phyloP scores from a whole-genome alignment of 148 eudicot species.

The Rheum nobile region DNA sequence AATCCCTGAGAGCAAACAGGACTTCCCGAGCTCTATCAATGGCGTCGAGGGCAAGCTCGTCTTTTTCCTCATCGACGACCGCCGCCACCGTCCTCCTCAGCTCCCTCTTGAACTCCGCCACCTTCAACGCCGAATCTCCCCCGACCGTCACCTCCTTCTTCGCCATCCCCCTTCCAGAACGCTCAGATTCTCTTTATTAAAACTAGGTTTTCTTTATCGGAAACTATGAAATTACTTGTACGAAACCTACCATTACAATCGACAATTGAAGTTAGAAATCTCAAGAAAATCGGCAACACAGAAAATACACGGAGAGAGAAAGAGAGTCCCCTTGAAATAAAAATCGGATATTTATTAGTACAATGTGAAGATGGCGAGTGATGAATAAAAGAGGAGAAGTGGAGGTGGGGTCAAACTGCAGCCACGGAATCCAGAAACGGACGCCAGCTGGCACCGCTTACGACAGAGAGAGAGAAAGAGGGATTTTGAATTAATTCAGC shows the following conservation, averaged over 20 bases:
- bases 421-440: not conserved
- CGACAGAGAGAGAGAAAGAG: not conserved
- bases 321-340: not conserved
- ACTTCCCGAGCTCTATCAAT: slow-evolving; percentile 55
- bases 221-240: not conserved
- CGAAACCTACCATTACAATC: not conserved
- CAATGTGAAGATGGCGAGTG: not conserved
- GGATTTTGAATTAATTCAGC: too few species aligned
- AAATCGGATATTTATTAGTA: not conserved
- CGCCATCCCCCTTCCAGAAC: slow-evolving; percentile 34
- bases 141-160: slow-evolving; percentile 44
- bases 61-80: slow-evolving; percentile 38
- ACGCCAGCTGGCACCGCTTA: not conserved
- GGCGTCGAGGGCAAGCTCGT: slow-evolving; percentile 22
- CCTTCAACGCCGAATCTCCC: slow-evolving; percentile 37
- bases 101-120: slow-evolving; percentile 61
- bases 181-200: not conserved
- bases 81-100: slow-evolving; percentile 39
- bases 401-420: not conserved
- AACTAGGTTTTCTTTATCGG: not conserved
- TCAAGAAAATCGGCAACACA: not conserved
- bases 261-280: not conserved
- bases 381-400: not conserved
- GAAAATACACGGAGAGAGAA: not conserved
- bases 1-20: slow-evolving; percentile 38